Evolutionary conservation across 2,329 filamentous ascomycete genomes (phyloP).

Genomic region (Venturia pyrina): DNA sequence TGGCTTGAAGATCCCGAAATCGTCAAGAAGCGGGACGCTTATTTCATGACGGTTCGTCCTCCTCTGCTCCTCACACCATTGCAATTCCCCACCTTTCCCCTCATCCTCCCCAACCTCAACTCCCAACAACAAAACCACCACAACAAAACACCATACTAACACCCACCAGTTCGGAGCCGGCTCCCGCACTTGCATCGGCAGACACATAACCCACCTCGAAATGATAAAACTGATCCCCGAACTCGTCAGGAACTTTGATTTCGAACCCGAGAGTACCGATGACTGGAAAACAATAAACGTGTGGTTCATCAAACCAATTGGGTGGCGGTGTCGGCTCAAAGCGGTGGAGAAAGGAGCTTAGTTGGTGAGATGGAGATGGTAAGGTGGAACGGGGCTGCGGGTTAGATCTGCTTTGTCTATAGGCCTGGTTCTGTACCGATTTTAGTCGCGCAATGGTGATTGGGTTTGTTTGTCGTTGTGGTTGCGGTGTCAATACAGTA

Average conservation of each 20-base stretch:
- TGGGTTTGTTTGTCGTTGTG: no score
- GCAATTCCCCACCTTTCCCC: no score
- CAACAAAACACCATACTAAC: neutral
- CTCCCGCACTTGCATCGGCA: conserved; percentile 24
- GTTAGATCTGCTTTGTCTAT: no score
- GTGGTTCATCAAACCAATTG: conserved; percentile 34
- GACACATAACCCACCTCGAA: conserved; percentile 22
- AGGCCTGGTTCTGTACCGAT: no score
- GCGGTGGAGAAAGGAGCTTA: neutral
- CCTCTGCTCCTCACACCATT: no score
- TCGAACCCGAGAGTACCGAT: conserved; percentile 41
- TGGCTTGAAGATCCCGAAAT: conserved; percentile 30
- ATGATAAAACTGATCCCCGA: conserved; percentile 23
- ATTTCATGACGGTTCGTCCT: conserved; percentile 14
- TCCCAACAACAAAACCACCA: no score
- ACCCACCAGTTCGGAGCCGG: conserved; percentile 23
- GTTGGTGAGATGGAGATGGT: no score
- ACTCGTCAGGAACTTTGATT: conserved; percentile 24
- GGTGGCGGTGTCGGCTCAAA: neutral
- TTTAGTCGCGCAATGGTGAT: no score
- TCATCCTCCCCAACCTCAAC: neutral
- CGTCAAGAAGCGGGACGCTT: conserved; percentile 23
- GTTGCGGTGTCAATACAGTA: no score
- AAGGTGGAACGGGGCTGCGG: no score
- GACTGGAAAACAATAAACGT: conserved; percentile 33